Base-by-base conservation (phyloP, 495 filamentous ascomycete genomes). In the Aspergillus kassunensis region DNA sequence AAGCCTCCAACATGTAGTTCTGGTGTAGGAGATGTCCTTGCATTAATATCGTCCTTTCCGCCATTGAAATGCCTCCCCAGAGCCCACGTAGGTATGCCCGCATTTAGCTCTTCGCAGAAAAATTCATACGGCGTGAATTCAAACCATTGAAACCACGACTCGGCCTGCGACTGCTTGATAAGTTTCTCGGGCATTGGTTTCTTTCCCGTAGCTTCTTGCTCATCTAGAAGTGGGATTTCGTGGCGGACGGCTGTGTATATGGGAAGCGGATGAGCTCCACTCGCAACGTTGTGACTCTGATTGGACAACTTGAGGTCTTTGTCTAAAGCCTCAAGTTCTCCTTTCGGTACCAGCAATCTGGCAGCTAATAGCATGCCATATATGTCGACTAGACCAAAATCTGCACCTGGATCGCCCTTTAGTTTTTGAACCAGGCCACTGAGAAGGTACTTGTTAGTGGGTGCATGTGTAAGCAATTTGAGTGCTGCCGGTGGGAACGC, bases 91-190 rank as follows among this genome's bases (percentile, higher is more conserved):
- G 93, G 93, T 53, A 98, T 97, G 11, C 93, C 91, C 15, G 92
- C 92, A 42, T 76, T 74, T 25, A 88, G 84, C 54, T 97, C 93
- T 64, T 98, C 93, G 62, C 90, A 96, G 67, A 90, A 97, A 58
- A 98, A 84, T 68, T 98, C 93, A 57, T 95, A 98, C 0, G 93
- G 93, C 0, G 90, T 95, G 51, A 91, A 83, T 56, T 98, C 93
- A 57, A 96, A 97, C 93, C 93, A 98, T 60, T 98, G 92, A 57
- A 98, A 98, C 89, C 91, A 98, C 2, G 88, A 77, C 62, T 93
- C 83, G 44, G 76, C 78, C 57, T 80, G 83, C 2, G 89, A 85
- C 44, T 81, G 77, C 48, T 79, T 79, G 57, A 87, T 85, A 2
- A 65, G 56, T 19, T 75, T 70, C 29, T 80, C 77, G 19, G 70